Conservation (phyloP, 768 basidiomycete genomes). For the Pisolithus orientalis region DNA sequence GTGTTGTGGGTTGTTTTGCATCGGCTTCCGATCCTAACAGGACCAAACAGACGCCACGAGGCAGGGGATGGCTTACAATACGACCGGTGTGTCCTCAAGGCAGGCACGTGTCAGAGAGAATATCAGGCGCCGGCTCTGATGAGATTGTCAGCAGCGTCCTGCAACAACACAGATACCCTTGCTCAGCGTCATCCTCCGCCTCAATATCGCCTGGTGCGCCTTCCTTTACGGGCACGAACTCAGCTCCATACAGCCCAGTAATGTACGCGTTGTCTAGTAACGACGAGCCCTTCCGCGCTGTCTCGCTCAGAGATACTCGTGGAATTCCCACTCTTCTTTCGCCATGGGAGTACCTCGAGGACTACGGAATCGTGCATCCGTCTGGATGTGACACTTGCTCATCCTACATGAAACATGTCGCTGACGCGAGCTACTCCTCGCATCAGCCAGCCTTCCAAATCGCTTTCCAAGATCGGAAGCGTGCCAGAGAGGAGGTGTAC, state of each 20-base stretch:
- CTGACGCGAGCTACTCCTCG: conserved; percentile 32
- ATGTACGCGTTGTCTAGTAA: conserved; percentile 28
- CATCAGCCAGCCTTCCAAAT: conserved; percentile 34
- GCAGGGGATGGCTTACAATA: background rate
- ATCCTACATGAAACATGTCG: conserved; percentile 35
- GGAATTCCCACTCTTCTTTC: conserved; percentile 29
- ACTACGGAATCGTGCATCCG: conserved; percentile 35
- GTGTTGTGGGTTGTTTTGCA: conserved; percentile 8
- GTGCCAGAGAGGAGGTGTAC: conserved; percentile 32
- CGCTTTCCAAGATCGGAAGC: conserved; percentile 34
- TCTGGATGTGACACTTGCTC: conserved; percentile 33
- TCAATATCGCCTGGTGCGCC: conserved; percentile 16
- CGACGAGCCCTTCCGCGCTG: conserved; percentile 26
- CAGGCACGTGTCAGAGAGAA: conserved; percentile 23
- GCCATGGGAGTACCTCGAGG: conserved; percentile 35
- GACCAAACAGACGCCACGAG: conserved; percentile 23
- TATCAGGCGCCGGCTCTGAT: conserved; percentile 18
- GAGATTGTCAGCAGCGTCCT: conserved; percentile 5
- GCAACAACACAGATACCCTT: conserved; percentile 15
- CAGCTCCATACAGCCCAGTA: conserved; percentile 5
- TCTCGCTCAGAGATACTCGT: conserved; percentile 22
- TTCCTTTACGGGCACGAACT: conserved; percentile 4
- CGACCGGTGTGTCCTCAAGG: conserved; percentile 16
- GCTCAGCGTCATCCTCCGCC: conserved; percentile 3
- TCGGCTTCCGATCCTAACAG: conserved; percentile 16